Evolutionary conservation across 2,329 filamentous ascomycete genomes (phyloP).

Genomic region (Clonostachys solani): DNA sequence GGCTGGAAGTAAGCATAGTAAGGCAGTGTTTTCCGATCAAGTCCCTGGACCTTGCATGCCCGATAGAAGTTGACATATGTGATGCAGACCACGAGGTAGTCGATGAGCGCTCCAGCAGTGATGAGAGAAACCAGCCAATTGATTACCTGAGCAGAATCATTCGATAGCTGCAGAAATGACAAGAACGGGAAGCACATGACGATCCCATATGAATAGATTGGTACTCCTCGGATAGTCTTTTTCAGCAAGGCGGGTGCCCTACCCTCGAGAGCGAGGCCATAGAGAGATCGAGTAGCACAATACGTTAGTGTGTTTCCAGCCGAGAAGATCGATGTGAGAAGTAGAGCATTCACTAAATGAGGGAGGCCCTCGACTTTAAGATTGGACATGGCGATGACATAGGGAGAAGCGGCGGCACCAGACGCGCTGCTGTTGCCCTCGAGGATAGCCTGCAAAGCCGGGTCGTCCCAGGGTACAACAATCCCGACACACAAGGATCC

Average conservation of each 20-base stretch:
- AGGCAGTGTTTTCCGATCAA: constrained; percentile 47
- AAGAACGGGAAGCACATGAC: constrained; percentile 50
- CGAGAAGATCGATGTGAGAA: constrained; percentile 37
- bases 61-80: constrained; percentile 43
- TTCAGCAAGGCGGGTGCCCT: constrained; percentile 47
- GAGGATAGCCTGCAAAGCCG: constrained; percentile 12
- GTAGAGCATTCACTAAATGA: constrained; percentile 51
- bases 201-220: constrained; percentile 51
- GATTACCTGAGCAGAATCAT: constrained; percentile 41
- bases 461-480: constrained; percentile 21
- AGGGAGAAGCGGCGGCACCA: constrained; percentile 47
- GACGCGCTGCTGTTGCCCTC: constrained; percentile 13
- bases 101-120: constrained; percentile 55
- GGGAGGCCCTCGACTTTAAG: constrained; percentile 48
- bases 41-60: constrained; percentile 46
- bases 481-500: constrained; percentile 24
- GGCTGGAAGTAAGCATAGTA: constrained; percentile 58
- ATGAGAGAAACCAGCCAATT: constrained; percentile 52
- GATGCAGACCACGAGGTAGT: constrained; percentile 51
- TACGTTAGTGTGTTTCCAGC: constrained; percentile 48
- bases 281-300: constrained; percentile 44
- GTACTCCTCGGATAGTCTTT: constrained; percentile 57
- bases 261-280: constrained; percentile 44
- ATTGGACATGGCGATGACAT: constrained; percentile 52
- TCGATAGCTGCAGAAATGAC: constrained; percentile 46